phyloP scores from a whole-genome alignment of 73 alveolate species.

The Paramecium sonneborni region DNA sequence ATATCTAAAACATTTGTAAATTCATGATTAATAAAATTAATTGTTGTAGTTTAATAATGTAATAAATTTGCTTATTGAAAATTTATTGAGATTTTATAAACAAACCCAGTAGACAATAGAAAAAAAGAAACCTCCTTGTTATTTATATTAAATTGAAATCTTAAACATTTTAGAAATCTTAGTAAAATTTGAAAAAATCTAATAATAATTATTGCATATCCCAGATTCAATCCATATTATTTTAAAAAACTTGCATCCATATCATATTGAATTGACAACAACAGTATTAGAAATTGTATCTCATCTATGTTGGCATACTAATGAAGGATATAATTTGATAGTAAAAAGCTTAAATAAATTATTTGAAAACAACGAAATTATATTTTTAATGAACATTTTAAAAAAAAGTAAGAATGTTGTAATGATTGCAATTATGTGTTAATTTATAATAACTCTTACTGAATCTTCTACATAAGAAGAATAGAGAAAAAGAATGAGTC shows the following conservation, averaged over 20 bases:
- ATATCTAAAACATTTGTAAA: not conserved
- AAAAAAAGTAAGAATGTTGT: not conserved
- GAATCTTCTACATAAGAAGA: not conserved
- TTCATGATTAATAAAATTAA: not conserved
- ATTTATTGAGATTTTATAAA: not conserved
- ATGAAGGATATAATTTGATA: not conserved
- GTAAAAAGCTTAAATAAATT: not conserved
- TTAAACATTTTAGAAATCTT: not conserved
- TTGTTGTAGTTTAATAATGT: not conserved
- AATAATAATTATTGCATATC: not conserved
- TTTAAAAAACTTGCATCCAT: not conserved
- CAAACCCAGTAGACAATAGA: not conserved
- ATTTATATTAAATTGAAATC: not conserved
- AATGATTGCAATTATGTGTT: not conserved
- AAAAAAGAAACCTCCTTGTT: not conserved
- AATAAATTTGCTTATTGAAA: not conserved
- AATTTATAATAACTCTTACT: not conserved
- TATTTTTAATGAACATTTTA: not conserved
- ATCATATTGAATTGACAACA: conserved; percentile 20
- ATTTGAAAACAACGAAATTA: not conserved
- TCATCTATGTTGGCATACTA: not conserved
- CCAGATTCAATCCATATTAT: not conserved
- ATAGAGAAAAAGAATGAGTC: not conserved
- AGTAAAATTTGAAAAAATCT: not conserved
- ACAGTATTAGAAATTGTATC: conserved; percentile 10